Evolutionary conservation across 2,329 filamentous ascomycete genomes (phyloP).

Genomic region (Alternaria rosae): DNA sequence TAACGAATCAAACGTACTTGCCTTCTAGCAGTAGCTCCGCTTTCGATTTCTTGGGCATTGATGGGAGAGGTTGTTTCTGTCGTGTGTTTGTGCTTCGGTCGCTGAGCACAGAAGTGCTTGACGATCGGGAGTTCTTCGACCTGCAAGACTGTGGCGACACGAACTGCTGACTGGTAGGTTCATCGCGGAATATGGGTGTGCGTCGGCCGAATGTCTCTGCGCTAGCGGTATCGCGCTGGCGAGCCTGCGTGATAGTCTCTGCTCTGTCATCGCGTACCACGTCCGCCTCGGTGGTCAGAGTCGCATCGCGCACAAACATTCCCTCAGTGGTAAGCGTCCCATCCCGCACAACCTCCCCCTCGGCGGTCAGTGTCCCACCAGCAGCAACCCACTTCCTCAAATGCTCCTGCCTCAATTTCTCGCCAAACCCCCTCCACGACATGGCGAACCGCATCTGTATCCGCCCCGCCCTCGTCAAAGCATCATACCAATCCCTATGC

Average conservation of each 20-base stretch:
- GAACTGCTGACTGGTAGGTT: no score
- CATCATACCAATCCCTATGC: conserved; percentile 28
- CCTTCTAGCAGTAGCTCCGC: neutral
- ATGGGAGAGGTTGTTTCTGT: neutral
- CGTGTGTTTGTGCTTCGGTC: neutral
- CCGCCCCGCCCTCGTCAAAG: conserved; percentile 32
- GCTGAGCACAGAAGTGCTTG: neutral
- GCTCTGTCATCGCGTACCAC: neutral
- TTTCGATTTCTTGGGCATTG: neutral
- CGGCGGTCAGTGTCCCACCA: neutral
- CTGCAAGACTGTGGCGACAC: neutral
- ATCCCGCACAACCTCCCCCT: neutral
- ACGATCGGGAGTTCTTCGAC: neutral
- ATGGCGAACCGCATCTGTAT: conserved; percentile 37
- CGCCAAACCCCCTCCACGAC: conserved; percentile 17
- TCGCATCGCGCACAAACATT: neutral
- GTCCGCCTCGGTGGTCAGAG: neutral
- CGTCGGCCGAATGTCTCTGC: neutral
- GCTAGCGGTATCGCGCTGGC: neutral
- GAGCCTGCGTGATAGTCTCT: neutral
- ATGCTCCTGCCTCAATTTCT: conserved; percentile 2
- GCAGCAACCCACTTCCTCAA: neutral
- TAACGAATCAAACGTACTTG: neutral
- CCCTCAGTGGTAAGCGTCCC: neutral
- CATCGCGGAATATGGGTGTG: neutral